Evolutionary conservation across 495 filamentous ascomycete genomes (phyloP), one percentile per base, ranked within the genome.

Genomic region (Aspergillus hancockii): DNA sequence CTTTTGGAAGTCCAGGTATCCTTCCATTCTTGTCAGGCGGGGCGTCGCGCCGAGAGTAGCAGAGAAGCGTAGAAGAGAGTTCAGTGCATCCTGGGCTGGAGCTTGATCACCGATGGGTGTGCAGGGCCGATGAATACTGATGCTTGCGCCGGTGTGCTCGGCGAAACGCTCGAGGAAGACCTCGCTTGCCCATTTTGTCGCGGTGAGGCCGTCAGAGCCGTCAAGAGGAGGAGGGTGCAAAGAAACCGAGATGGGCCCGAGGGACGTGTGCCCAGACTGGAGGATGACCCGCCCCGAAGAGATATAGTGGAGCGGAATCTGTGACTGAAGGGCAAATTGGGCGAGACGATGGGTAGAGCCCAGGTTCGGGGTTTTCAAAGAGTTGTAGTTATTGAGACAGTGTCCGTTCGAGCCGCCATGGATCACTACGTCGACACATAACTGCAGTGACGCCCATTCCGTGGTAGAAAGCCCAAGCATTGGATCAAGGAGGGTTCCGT

Each of bases 161-260:
- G 19, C 3, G 6, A 30, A 8, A 6, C 38, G 38, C 40, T 52
- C 52, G 0, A 60, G 43, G 31, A 36, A 55, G 4, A 51, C 45
- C 23, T 60, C 58, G 13, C 43, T 43, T 7, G 52, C 58, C 58
- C 58, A 60, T 34, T 60, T 60, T 0, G 52, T 25, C 0, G 58
- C 58, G 2, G 41, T 43, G 45, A 38, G 49, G 6, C 58, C 58
- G 22, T 55, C 25, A 0, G 58, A 54, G 2, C 58, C 58, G 19
- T 55, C 58, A 10, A 31, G 3, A 0, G 43, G 58, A 6, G 58
- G 52, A 13, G 18, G 12, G 21, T 28, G 30, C 8, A 22, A 8
- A 8, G 43, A 16, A 1, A 60, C 30, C 0, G 58, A 60, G 0
- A 14, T 28, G 2, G 18, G 51, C 3, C 14, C 14, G 25, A 28